Evolutionary conservation across 805 yeast genomes (phyloP).

Genomic region (Scheffersomyces lignosus): DNA sequence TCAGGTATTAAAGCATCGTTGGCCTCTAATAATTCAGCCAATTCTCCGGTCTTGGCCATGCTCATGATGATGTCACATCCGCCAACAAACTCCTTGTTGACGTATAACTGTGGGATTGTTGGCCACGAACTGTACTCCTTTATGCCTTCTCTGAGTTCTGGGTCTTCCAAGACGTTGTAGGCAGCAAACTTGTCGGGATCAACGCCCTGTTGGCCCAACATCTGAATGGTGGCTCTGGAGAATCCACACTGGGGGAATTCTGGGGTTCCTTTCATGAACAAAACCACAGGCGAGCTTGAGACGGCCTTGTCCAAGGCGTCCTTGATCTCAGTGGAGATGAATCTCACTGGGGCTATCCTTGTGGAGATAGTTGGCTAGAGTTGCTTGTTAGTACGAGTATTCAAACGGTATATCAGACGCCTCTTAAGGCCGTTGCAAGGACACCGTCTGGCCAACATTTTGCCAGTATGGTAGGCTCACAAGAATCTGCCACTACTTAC

Average conservation of each 20-base stretch:
- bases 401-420: too few species aligned
- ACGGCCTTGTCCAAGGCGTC: constrained; percentile 87
- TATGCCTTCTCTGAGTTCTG: constrained; percentile 90
- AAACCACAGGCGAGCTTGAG: constrained; percentile 86
- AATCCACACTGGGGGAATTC: constrained; percentile 98
- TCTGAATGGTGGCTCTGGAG: constrained; percentile 90
- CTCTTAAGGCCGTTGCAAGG: too few species aligned
- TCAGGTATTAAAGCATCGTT: constrained; percentile 80
- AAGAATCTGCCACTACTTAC: too few species aligned
- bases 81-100: constrained; percentile 88
- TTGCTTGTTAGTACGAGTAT: too few species aligned
- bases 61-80: constrained; percentile 94
- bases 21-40: constrained; percentile 77
- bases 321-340: constrained; percentile 73
- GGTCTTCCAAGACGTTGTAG: constrained; percentile 92
- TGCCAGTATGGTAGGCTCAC: too few species aligned
- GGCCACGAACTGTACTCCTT: constrained; percentile 98
- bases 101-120: constrained; percentile 94
- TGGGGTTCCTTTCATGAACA: constrained; percentile 98
- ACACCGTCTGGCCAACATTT: too few species aligned
- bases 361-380: not conserved
- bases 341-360: too few species aligned
- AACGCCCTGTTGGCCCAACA: constrained; percentile 94
- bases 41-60: constrained; percentile 91
- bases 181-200: constrained; percentile 97